Base-by-base conservation (phyloP, 352 stramenopile genomes). In the Stephanocyclus meneghinianus region DNA sequence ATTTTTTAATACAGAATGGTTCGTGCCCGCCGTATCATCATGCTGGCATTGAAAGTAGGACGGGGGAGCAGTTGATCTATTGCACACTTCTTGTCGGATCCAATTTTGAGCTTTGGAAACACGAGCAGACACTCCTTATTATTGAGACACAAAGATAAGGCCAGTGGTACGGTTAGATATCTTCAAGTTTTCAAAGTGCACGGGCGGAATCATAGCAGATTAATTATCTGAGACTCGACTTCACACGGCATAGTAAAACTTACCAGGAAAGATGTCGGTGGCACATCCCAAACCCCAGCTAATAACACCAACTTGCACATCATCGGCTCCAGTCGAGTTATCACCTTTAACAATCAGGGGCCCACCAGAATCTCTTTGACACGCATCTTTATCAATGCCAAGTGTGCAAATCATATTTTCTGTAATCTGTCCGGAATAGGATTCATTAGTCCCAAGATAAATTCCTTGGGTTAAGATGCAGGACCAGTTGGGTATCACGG, bases 281-380 rank as follows among this genome's bases (percentile, higher is more conserved):
- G 66, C 80, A 68, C 80, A 87, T 47, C 71, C 67, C 11, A 74
- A 59, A 50, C 80, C 80, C 75, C 75, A 84, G 21, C 51, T 78
- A 13, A 78, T 66, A 10, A 87, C 53, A 18, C 76, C 81, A 4
- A 85, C 72, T 32, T 77, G 73, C n/a, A 70, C 32, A 62, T 83
- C 55, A 5, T 60, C 15, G 6, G n/a, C 62, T 32, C 40, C 18
- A 35, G 35, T 29, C 10, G 63, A 16, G 9, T 16, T 26, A 65
- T 74, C 62, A 30, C 65, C 65, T 44, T 47, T 16, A 51, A 77
- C 11, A 30, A 79, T 57, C 9, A 26, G 4, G 11, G 51, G 51
- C 8, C 51, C 51, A 30, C 51, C 51, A 18, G 15, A 53, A 44
- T 81, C 74, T 16, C 67, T 67, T 32, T 68, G 55, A 32, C 74